phyloP scores from a whole-genome alignment of 2,329 filamentous ascomycete species.

The Verticillium tricorpus region DNA sequence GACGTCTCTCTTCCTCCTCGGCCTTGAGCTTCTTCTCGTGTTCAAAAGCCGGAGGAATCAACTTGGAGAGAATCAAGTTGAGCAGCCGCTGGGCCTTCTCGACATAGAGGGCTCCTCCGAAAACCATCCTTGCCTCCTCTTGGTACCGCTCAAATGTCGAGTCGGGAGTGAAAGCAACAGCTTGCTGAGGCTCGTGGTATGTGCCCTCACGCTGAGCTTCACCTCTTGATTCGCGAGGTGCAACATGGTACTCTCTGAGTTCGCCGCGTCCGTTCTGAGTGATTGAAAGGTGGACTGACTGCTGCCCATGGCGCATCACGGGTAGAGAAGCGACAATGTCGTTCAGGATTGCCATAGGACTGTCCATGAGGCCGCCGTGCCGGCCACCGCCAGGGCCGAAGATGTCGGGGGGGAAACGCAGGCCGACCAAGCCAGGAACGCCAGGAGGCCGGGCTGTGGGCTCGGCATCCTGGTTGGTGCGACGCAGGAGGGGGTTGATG shows the following conservation, averaged over 20 bases:
- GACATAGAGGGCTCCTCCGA: conserved; percentile 55
- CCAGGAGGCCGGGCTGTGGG: conserved; percentile 36
- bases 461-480: conserved; percentile 42
- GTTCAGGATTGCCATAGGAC: conserved; percentile 50
- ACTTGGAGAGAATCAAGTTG: conserved; percentile 63
- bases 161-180: conserved; percentile 62
- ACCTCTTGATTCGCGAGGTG: conserved; percentile 35
- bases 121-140: conserved; percentile 85
- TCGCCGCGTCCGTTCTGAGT: conserved; percentile 44
- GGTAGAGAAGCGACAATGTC: conserved; percentile 53
- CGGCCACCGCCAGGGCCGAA: conserved; percentile 26
- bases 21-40: conserved; percentile 69
- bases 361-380: conserved; percentile 34
- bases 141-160: conserved; percentile 76
- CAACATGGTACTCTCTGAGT: conserved; percentile 46
- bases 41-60: conserved; percentile 82
- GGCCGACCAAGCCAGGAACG: conserved; percentile 49
- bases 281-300: conserved; percentile 57
- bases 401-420: conserved; percentile 42
- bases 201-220: conserved; percentile 44
- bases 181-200: conserved; percentile 62
- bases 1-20: conserved; percentile 45
- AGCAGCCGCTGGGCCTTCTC: conserved; percentile 68
- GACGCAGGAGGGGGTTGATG: conserved; percentile 79
- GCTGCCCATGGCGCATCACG: conserved; percentile 40